phyloP scores from a whole-genome alignment of 495 filamentous ascomycete genomes.

The Monascus purpureus region DNA sequence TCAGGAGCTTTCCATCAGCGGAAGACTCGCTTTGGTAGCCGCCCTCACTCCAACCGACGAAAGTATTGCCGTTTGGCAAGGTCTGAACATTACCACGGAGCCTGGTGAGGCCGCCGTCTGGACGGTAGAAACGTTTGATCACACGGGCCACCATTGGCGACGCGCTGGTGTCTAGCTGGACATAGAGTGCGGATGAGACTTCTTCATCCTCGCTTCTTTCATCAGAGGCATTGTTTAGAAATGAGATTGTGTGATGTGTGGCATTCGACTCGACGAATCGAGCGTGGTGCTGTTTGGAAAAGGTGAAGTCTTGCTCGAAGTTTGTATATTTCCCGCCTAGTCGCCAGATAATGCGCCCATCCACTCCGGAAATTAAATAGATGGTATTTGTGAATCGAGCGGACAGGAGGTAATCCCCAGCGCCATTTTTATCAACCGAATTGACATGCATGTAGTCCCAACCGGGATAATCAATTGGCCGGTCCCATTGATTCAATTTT shows the following conservation, averaged over 20 bases:
- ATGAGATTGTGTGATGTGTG: conserved; percentile 28
- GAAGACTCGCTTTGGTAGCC: conserved; percentile 38
- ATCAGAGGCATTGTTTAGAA: conserved; percentile 40
- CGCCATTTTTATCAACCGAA: conserved; percentile 39
- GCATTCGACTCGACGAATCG: conserved; percentile 33
- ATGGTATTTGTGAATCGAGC: conserved; percentile 41
- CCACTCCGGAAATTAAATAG: conserved; percentile 38
- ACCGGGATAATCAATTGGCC: conserved; percentile 10
- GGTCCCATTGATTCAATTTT: conserved; percentile 6
- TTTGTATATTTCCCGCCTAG: conserved; percentile 31
- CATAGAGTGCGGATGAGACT: conserved; percentile 36
- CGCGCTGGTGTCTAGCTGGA: conserved; percentile 32
- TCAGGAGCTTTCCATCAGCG: conserved; percentile 31
- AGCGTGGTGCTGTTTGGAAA: conserved; percentile 47
- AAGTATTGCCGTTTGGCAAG: conserved; percentile 36
- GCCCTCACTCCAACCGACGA: conserved; percentile 42
- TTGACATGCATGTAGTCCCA: conserved; percentile 53
- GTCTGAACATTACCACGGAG: conserved; percentile 44
- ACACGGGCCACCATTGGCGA: conserved; percentile 29
- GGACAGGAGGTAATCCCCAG: conserved; percentile 44
- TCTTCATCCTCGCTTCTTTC: conserved; percentile 26
- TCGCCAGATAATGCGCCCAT: conserved; percentile 44
- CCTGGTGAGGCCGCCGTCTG: conserved; percentile 26
- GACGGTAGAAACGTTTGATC: conserved; percentile 25
- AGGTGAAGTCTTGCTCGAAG: conserved; percentile 34